A percentile compares a stretch with the other conserved stretches of the same genome.
Conservation (phyloP, 352 stramenopile species). For the Thraustochytrium striatum region DNA sequence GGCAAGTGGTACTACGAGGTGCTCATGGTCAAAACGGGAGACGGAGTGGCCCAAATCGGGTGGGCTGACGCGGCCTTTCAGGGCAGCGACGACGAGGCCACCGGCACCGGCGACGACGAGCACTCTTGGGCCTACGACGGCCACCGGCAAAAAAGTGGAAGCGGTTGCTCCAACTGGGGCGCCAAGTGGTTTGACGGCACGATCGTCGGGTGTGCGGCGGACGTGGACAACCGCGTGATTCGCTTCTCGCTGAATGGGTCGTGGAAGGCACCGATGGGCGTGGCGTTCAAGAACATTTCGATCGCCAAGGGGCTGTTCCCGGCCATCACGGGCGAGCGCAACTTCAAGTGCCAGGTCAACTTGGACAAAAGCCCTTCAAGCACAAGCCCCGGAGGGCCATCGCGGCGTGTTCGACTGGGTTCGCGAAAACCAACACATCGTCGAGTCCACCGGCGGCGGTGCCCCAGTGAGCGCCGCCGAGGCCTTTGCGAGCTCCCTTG, state of each 20-base stretch:
- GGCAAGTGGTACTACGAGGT: constrained; percentile 91
- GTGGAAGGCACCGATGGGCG: constrained; percentile 43
- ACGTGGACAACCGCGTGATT: constrained; percentile 73
- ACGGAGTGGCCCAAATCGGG: constrained; percentile 77
- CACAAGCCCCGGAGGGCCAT: constrained; percentile 7
- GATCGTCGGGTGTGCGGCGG: constrained; percentile 79
- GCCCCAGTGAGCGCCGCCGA: constrained; percentile 12
- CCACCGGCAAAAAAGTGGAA: constrained; percentile 78
- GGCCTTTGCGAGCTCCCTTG: neutral
- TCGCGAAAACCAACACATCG: constrained; percentile 34
- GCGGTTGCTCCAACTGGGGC: constrained; percentile 75
- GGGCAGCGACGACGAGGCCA: constrained; percentile 78
- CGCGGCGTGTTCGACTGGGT: constrained; percentile 44
- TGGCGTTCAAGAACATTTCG: constrained; percentile 50
- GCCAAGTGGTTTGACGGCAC: constrained; percentile 82
- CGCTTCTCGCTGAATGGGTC: constrained; percentile 75
- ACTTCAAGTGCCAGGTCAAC: constrained; percentile 42
- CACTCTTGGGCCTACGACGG: constrained; percentile 89
- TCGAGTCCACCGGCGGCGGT: constrained; percentile 24
- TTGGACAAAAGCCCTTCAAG: constrained; percentile 42
- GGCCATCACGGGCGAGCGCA: constrained; percentile 45
- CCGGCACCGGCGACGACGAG: constrained; percentile 79
- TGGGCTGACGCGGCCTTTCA: constrained; percentile 85
- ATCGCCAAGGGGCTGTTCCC: constrained; percentile 46
- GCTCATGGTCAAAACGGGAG: constrained; percentile 74